Evolutionary conservation across 2,329 filamentous ascomycete species (phyloP), one percentile per base, ranked within the genome.

Genomic region (Neofusicoccum ribis): DNA sequence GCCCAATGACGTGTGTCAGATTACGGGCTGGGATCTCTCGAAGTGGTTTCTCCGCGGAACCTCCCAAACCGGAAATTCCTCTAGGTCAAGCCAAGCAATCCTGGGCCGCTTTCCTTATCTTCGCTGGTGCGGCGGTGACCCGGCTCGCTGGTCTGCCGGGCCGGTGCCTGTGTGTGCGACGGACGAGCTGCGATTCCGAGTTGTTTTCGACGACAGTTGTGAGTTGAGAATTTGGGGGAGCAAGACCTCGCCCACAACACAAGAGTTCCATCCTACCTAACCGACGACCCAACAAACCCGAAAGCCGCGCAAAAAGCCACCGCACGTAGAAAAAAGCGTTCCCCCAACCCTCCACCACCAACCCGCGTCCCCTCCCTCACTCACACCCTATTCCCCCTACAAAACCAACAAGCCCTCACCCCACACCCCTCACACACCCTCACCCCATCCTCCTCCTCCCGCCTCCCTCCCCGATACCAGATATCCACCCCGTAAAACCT

Each of bases 351-450:
- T n/a, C n/a, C n/a, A n/a, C n/a, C n/a, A n/a, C 36, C 8, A 34
- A 14, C 39, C 14, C 27, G 1, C 27, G 37, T 2, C 15, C 15
- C 20, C 20, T 20, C 2, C 20, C 20, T 20, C 20, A 20, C 20
- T 20, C 43, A 47, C 43, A 60, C 17, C n/a, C 56, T 47, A 37
- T 60, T 36, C 43, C 27, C 43, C 56, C 56, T 36, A 15, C 56
- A 60, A 37, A 60, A 60, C 56, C 56, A 44, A 47, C 56, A 60
- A 4, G 56, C 56, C 31, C 27, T 23, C 27, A 60, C 23, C n/a
- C 43, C 41, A 23, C 56, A 60, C n/a, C 41, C 41, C 6, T 17
- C 43, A 47, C 56, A 60, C 15, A 20, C 41, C 56, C 14, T 37
- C 11, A 60, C 41, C n/a, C 54, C 54, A 36, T 46, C 43, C 5